Evolutionary conservation across 1,284 basidiomycete genomes (phyloP).

Genomic region (Microbotryum lychnidis-dioicae): DNA sequence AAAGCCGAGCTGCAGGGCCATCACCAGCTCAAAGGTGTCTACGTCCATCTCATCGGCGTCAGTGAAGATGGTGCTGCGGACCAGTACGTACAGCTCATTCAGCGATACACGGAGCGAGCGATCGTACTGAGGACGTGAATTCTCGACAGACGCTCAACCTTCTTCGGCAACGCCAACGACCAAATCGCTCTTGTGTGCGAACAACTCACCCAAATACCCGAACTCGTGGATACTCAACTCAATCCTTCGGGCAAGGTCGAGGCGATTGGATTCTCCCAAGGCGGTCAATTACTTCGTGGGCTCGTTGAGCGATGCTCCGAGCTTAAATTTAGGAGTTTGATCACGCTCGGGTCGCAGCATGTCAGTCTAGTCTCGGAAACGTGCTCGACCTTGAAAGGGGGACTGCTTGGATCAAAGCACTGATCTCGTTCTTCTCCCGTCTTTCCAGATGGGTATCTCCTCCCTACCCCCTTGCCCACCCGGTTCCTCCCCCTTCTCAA

Average conservation of each 20-base stretch:
- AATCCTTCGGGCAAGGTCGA: conserved; percentile 52
- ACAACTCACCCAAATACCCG: conserved; percentile 59
- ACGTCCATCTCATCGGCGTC: conserved; percentile 71
- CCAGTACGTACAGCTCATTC: conserved; percentile 50
- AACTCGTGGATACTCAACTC: conserved; percentile 45
- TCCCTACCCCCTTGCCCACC: conserved; percentile 58
- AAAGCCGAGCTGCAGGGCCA: conserved; percentile 46
- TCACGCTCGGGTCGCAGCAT: conserved; percentile 53
- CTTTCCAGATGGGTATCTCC: conserved; percentile 31
- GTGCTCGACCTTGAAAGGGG: too few species aligned
- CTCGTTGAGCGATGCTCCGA: conserved; percentile 68
- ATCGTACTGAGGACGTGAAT: not conserved
- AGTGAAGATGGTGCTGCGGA: conserved; percentile 61
- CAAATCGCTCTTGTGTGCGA: conserved; percentile 60
- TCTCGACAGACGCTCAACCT: conserved; percentile 44
- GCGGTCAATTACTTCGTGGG: conserved; percentile 86
- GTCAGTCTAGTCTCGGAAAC: conserved; percentile 3
- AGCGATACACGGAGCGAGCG: conserved; percentile 55
- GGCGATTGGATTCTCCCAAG: conserved; percentile 87
- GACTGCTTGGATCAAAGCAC: too few species aligned
- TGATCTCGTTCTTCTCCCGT: not conserved
- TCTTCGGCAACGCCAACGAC: conserved; percentile 66
- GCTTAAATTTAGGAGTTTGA: conserved; percentile 70
- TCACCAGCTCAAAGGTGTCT: conserved; percentile 66
- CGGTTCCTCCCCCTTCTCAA: conserved; percentile 34